Evolutionary conservation across 2,329 filamentous ascomycete genomes (phyloP), one percentile per base, ranked within the genome.

Genomic region (Pseudopyrenochaeta lycopersici): DNA sequence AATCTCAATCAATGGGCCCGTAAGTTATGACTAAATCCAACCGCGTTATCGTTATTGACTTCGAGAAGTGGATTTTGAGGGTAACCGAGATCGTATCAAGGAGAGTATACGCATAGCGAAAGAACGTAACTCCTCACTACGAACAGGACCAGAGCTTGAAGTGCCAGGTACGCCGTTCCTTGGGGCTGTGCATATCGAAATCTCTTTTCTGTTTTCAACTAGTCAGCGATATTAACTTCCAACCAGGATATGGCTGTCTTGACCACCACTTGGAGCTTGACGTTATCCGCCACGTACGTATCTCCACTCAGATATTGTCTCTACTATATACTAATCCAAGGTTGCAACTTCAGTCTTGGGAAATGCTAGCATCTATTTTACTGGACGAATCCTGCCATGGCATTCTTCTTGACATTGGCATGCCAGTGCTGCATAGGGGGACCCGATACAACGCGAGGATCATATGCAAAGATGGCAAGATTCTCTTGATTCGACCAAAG

Each of bases 401-500:
- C 68, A 91, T 91, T 63, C 47, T 66, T 14, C 47, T 58, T 18
- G 60, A 66, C 32, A 60, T 70, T 35, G 67, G 67, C 29, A 62
- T 67, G 56, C 81, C 30, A 0, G 80, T 91, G 41, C 78, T 81
- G 39, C 88, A 90, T 69, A 76, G 84, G 36, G 86, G 86, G 64
- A 79, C 84, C 46, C 80, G 83, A 49, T 90, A 86, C 76, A 91
- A 69, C 71, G 86, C 85, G 60, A 80, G 89, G 29, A 79, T 89
- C 12, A 82, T 90, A 56, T 79, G 80, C 55, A 80, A 86, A 45
- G 84, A 92, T 63, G 83, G 85, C 45, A 86, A 88, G 74, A 87
- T 93, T 15, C 76, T 92, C n/a, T 80, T 78, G 88, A 88, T 94
- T 52, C 80, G 89, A 12, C 89, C 89, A 0, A 92, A 92, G 74